A percentile compares a stretch with the other conserved stretches of the same genome.
These are phyloP conservation scores for Rhizoclosmatium globosum DNA, from an alignment of 192 early-diverging fungal species.

Conservation along the genomic window DNA sequence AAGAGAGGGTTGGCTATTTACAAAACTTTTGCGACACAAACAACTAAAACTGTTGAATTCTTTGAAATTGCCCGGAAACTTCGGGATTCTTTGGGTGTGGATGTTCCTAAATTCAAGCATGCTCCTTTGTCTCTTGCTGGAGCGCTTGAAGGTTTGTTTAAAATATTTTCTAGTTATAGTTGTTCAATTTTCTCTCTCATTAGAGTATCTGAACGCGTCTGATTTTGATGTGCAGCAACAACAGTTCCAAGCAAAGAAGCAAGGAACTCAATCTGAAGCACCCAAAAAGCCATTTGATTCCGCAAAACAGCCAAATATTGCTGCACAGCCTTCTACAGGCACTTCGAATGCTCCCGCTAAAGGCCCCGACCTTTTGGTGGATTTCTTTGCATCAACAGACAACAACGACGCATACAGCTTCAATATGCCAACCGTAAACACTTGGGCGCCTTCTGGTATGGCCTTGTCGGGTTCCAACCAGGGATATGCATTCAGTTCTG, in stretches of 20 bases:
- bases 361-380: constrained; percentile 33
- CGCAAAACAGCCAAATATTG: no score
- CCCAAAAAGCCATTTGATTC: neutral
- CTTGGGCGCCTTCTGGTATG: constrained; percentile 34
- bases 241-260: constrained; percentile 57
- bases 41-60: constrained; percentile 71
- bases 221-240: constrained; percentile 73
- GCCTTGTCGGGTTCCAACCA: neutral
- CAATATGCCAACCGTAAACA: constrained; percentile 43
- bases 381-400: constrained; percentile 52
- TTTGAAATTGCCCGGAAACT: constrained; percentile 72
- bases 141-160: constrained; percentile 64
- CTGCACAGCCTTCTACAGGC: no score
- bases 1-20: constrained; percentile 73
- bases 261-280: neutral
- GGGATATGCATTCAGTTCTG: constrained; percentile 16
- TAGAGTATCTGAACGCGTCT: constrained; percentile 64
- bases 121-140: constrained; percentile 72
- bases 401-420: constrained; percentile 41
- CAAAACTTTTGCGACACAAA: constrained; percentile 79
- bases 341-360: constrained; percentile 17
- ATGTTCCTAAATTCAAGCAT: constrained; percentile 79
- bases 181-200: neutral
- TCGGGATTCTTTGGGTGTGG: constrained; percentile 61
- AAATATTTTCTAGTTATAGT: neutral